Percentiles rank a stretch among this genome's conserved stretches.
Conservation (phyloP, 2,329 filamentous ascomycete genomes). For the Geoglossum cookeanum region DNA sequence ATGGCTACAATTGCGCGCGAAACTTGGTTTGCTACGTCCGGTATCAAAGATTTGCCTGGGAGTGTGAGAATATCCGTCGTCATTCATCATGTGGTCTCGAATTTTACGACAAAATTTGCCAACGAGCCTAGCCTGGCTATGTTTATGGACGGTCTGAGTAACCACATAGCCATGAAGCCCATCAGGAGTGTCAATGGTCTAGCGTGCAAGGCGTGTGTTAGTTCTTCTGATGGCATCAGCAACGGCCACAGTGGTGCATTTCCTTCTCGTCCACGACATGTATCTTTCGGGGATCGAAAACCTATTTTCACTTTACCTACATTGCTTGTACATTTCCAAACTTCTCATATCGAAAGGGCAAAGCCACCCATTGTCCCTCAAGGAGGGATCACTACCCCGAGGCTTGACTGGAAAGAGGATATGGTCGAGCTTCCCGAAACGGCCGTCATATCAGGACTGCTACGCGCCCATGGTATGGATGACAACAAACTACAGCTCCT, state of each 20-base stretch:
- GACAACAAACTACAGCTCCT: constrained; percentile 33
- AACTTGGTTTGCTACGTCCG: constrained; percentile 41
- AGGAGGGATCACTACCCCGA: constrained; percentile 12
- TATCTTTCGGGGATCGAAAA: constrained; percentile 10
- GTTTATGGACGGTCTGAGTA: constrained; percentile 39
- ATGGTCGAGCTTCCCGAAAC: constrained; percentile 41
- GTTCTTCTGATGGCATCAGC: constrained; percentile 4
- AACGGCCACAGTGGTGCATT: constrained; percentile 6
- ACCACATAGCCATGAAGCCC: constrained; percentile 36
- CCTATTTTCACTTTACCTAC: constrained; percentile 15
- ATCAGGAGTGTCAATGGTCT: constrained; percentile 35
- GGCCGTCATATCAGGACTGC: constrained; percentile 28
- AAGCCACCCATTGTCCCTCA: constrained; percentile 10
- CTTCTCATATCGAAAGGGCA: constrained; percentile 18
- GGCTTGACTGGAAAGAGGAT: constrained; percentile 36
- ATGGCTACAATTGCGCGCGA: constrained; percentile 37
- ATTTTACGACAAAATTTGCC: constrained; percentile 37
- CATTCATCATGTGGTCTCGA: constrained; percentile 40
- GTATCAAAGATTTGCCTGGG: constrained; percentile 40
- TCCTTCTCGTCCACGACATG: constrained; percentile 5
- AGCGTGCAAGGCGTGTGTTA: constrained; percentile 33
- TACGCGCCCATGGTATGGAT: constrained; percentile 35
- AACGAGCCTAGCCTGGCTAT: constrained; percentile 36
- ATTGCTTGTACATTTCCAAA: constrained; percentile 21
- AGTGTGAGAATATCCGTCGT: constrained; percentile 43